Percentiles rank a stretch among this genome's conserved stretches.
These are phyloP conservation scores for Gynandropsis gynandra DNA, from an alignment of 345 rosid species.

Conservation along the genomic window DNA sequence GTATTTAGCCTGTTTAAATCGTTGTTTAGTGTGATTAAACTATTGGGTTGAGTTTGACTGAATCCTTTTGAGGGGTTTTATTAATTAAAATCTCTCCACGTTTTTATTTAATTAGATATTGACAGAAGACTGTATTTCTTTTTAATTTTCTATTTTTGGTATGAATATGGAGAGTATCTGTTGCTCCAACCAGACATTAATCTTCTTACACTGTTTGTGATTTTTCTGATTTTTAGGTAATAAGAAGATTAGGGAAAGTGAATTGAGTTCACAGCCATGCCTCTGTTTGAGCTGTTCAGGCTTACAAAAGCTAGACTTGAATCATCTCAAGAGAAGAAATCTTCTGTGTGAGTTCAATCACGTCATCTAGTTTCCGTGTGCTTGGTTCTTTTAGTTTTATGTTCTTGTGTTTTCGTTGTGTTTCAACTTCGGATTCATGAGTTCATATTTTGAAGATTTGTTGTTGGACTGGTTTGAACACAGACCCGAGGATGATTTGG, in stretches of 20 bases:
- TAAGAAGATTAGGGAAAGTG: conserved; percentile 11
- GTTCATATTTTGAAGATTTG: conserved; percentile 3
- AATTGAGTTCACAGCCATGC: conserved; percentile 39
- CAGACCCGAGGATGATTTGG: conserved; percentile 63
- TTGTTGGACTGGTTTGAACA: conserved; percentile 5
- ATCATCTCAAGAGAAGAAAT: conserved; percentile 38
- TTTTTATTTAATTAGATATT: conserved; percentile 14
- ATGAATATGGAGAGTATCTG: not conserved
- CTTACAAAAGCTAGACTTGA: conserved; percentile 35
- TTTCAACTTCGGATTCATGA: not conserved
- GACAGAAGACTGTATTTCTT: conserved; percentile 16
- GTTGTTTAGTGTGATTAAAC: conserved; percentile 21
- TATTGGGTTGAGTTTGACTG: conserved; percentile 18
- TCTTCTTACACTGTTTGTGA: conserved; percentile 26
- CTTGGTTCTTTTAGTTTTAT: conserved; percentile 1
- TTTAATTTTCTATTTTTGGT: conserved; percentile 11
- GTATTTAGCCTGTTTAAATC: not conserved
- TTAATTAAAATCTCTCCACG: conserved; percentile 5
- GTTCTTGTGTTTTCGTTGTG: not conserved
- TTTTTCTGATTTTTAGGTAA: conserved; percentile 19
- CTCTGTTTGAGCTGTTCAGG: conserved; percentile 71
- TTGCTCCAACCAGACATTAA: conserved; percentile 18
- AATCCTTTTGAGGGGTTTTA: conserved; percentile 17
- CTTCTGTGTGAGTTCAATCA: conserved; percentile 47
- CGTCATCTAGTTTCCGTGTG: conserved; percentile 13